Conservation (phyloP, 371 early-diverging fungal species). For the Mucor mucedo region DNA sequence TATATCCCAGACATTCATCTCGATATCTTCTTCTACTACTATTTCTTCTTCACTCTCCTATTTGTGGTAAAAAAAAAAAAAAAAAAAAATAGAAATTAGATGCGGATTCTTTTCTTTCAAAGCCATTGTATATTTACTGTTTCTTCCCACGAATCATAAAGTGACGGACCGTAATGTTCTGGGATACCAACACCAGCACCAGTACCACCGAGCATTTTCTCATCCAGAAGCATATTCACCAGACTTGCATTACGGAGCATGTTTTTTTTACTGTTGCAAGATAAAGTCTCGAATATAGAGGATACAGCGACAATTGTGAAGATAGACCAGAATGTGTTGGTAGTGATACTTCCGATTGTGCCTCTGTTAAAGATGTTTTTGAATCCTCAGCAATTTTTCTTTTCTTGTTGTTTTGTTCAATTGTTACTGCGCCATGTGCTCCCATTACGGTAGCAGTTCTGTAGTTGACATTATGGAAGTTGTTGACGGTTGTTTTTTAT, state of each 20-base stretch:
- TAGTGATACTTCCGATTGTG: conserved; percentile 20
- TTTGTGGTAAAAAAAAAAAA: too few species aligned
- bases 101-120: conserved; percentile 20
- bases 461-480: conserved; percentile 24
- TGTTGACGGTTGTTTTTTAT: conserved; percentile 16
- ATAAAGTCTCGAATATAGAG: too few species aligned
- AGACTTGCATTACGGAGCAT: too few species aligned
- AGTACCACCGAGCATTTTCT: too few species aligned
- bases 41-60: too few species aligned
- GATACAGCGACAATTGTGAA: too few species aligned
- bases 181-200: too few species aligned
- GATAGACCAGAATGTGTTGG: conserved; percentile 13
- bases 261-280: too few species aligned
- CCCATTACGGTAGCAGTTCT: conserved; percentile 17
- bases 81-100: conserved; percentile 4
- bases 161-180: conserved; percentile 15
- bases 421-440: conserved; percentile 18
- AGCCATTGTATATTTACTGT: conserved; percentile 22
- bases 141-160: conserved; percentile 20
- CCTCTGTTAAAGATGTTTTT: conserved; percentile 19
- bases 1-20: too few species aligned
- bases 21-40: too few species aligned
- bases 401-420: conserved; percentile 21
- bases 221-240: too few species aligned
- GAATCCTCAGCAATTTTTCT: conserved; percentile 20